Evolutionary conservation across 192 early-diverging fungal species (phyloP).

Genomic region (Lobosporangium transversale): DNA sequence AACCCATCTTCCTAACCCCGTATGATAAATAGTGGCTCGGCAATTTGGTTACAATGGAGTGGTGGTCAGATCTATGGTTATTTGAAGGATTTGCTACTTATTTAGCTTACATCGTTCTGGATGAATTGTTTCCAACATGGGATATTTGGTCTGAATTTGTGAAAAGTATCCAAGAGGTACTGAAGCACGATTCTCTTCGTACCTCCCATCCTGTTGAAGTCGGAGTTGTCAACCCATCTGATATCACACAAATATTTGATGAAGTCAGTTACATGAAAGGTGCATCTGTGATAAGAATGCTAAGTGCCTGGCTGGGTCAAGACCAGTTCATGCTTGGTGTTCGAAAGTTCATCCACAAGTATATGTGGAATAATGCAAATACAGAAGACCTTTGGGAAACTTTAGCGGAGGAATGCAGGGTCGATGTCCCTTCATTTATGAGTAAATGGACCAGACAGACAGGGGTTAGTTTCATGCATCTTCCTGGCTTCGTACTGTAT

Average conservation of each 20-base stretch:
- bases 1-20: too few species aligned
- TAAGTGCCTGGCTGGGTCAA: slow-evolving; percentile 68
- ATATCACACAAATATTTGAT: slow-evolving; percentile 89
- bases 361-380: slow-evolving; percentile 75
- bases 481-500: too few species aligned
- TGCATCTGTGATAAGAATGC: slow-evolving; percentile 83
- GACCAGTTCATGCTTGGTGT: slow-evolving; percentile 62
- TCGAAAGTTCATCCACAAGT: slow-evolving; percentile 70
- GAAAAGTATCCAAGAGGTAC: slow-evolving; percentile 72
- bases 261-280: slow-evolving; percentile 88
- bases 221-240: slow-evolving; percentile 68
- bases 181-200: slow-evolving; percentile 78
- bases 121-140: slow-evolving; percentile 83
- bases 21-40: slow-evolving; percentile 56
- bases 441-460: slow-evolving; percentile 81
- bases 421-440: slow-evolving; percentile 77
- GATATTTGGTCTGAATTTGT: slow-evolving; percentile 80
- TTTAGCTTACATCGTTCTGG: slow-evolving; percentile 68
- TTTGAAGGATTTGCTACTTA: slow-evolving; percentile 61
- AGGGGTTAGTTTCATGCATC: slow-evolving; percentile 78
- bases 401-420: slow-evolving; percentile 67
- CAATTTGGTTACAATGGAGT: slow-evolving; percentile 58
- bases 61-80: slow-evolving; percentile 62
- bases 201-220: slow-evolving; percentile 89
- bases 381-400: slow-evolving; percentile 84